Base-by-base conservation (phyloP, 768 basidiomycete species). In the Kwoniella sp. region DNA sequence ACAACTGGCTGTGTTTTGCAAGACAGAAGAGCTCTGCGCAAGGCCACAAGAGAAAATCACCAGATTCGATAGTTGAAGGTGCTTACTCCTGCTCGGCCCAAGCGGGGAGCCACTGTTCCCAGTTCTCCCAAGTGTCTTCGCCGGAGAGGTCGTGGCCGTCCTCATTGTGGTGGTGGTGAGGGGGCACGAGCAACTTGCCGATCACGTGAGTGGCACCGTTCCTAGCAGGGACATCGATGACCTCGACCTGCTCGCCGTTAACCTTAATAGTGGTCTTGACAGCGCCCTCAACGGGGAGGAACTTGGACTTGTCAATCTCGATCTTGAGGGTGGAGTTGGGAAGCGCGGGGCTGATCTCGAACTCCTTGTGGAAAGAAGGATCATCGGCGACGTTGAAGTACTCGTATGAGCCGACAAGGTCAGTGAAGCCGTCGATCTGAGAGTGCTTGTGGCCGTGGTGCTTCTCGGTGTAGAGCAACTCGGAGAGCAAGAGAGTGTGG, bases 151-250 rank as follows among this genome's bases (percentile, higher is more conserved):
- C 68, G 23, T 71, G 59, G 23, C 71, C 73, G 38, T 73, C 31
- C 54, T 79, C 63, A 58, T 78, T 71, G 58, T 77, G 74, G 68
- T 79, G 79, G 61, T 78, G 64, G 71, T 79, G 76, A 63, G 75
- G 79, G 22, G 79, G 79, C 34, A 74, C 66, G 30, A 81, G 71
- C 47, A 81, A 53, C 48, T 78, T 70, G 34, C 65, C 67, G 34
- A 81, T 52, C 47, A 84, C 81, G 73, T 89, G 87, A 31, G 86
- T 76, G 25, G 85, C 88, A 31, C 87, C 88, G 69, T 89, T 88
- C 30, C 85, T 78, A 9, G 84, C 82, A 3, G 85, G 84, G 22
- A 86, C 76, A 69, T 89, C 87, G 31, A 82, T 76, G 8, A 83
- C 65, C 26, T 71, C 67, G 29, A 85, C 84, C 3, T 62, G 50